A percentile compares a stretch with the other conserved stretches of the same genome.
Conservation (phyloP, 371 early-diverging fungal genomes). For the Rhizopus microsporus region DNA sequence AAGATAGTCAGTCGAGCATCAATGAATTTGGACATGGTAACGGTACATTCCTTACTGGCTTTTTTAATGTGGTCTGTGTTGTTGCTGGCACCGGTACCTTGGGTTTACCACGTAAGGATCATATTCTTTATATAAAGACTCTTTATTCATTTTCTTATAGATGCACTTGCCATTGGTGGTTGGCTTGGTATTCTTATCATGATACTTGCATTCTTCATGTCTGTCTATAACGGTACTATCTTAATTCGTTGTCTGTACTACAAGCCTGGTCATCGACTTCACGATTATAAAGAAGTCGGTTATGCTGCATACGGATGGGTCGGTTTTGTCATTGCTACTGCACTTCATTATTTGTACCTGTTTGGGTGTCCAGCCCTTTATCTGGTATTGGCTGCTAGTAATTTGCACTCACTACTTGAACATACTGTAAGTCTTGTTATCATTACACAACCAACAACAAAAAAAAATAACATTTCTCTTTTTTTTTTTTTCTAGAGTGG, state of each 20-base stretch:
- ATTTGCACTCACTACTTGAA: conserved; percentile 55
- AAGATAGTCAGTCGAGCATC: conserved; percentile 25
- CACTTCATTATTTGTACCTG: conserved; percentile 68
- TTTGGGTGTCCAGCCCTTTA: conserved; percentile 79
- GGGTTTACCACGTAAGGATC: conserved; percentile 56
- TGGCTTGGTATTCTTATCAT: conserved; percentile 50
- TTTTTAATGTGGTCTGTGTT: conserved; percentile 72
- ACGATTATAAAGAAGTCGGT: conserved; percentile 65
- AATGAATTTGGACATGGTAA: conserved; percentile 44
- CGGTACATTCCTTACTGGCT: conserved; percentile 48
- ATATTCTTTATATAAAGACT: conserved; percentile 37
- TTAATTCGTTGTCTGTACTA: conserved; percentile 42
- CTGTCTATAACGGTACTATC: conserved; percentile 42
- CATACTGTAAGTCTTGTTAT: conserved; percentile 20
- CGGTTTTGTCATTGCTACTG: conserved; percentile 61
- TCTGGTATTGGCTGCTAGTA: conserved; percentile 72
- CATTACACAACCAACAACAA: background rate
- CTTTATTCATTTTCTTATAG: background rate
- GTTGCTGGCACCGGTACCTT: conserved; percentile 89
- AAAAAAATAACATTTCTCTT: background rate
- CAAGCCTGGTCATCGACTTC: conserved; percentile 54
- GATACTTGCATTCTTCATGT: conserved; percentile 36
- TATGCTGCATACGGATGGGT: conserved; percentile 62
- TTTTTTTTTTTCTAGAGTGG: conserved; percentile 7
- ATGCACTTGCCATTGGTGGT: conserved; percentile 37